A percentile compares a stretch with the other conserved stretches of the same genome.
Evolutionary conservation across 2,329 filamentous ascomycete genomes (phyloP).

Genomic region (Hymenoscyphus fraxineus): DNA sequence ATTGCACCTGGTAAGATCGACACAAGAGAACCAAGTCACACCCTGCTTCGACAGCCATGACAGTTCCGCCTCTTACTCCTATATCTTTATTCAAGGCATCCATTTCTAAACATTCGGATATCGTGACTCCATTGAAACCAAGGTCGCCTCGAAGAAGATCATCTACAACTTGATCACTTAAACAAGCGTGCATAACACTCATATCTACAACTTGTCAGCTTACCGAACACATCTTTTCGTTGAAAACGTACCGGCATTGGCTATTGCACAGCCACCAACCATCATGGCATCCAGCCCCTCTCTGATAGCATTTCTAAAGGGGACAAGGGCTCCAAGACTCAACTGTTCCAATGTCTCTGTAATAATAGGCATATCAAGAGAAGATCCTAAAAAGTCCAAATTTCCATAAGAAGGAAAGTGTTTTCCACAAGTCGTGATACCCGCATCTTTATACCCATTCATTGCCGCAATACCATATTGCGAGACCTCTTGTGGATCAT

Average conservation of each 20-base stretch:
- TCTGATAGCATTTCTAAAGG: constrained; percentile 84
- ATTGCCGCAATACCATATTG: constrained; percentile 88
- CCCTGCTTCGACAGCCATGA: constrained; percentile 95
- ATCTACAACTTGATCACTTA: constrained; percentile 95
- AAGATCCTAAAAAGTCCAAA: constrained; percentile 86
- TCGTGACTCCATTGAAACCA: constrained; percentile 85
- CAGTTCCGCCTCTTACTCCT: constrained; percentile 91
- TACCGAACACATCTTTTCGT: background rate
- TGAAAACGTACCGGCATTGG: constrained; percentile 49
- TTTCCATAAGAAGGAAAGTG: constrained; percentile 97
- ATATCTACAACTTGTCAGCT: constrained; percentile 53
- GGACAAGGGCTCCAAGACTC: constrained; percentile 84
- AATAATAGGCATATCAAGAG: constrained; percentile 89
- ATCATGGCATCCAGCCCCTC: constrained; percentile 92
- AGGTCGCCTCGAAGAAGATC: constrained; percentile 84
- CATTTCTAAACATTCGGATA: constrained; percentile 96
- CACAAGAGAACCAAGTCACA: constrained; percentile 90
- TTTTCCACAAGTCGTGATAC: constrained; percentile 85
- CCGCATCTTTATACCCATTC: constrained; percentile 88
- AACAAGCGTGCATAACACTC: constrained; percentile 91
- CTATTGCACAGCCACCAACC: constrained; percentile 89
- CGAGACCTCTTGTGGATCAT: constrained; percentile 92
- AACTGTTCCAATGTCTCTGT: constrained; percentile 91
- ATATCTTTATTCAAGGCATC: constrained; percentile 93
- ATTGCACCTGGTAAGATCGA: constrained; percentile 80